These are phyloP conservation scores for Scheffersomyces amazonensis DNA, from an alignment of 805 yeast species.

Conservation along the genomic window DNA sequence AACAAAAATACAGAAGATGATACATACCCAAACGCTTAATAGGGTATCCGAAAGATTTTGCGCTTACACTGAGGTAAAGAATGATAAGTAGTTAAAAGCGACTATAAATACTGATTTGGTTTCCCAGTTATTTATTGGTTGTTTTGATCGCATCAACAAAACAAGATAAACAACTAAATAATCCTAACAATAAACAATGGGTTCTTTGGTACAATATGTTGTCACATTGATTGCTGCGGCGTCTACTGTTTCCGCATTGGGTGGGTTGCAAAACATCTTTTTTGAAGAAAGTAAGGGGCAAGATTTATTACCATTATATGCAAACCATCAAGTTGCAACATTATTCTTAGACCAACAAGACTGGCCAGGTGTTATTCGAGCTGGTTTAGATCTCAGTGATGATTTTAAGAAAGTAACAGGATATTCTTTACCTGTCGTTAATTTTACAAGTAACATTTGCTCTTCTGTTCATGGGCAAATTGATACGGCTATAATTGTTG, in stretches of 20 bases:
- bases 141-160: no score
- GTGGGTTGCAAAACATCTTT: constrained; percentile 3
- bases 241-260: constrained; percentile 3
- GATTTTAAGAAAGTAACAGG: constrained; percentile 13
- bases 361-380: constrained; percentile 14
- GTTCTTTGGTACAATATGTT: no score
- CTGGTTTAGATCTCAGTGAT: constrained; percentile 10
- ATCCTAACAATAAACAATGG: neutral
- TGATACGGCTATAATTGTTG: constrained; percentile 10
- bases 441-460: constrained; percentile 4
- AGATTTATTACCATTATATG: neutral
- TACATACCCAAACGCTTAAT: neutral
- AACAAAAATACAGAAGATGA: neutral
- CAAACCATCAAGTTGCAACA: neutral
- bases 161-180: neutral
- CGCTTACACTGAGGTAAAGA: no score
- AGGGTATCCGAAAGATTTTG: no score
- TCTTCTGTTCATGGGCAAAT: neutral
- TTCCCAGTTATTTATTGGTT: no score
- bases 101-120: no score
- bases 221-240: neutral
- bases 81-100: neutral
- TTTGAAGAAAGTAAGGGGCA: constrained; percentile 1
- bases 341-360: constrained; percentile 8
- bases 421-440: constrained; percentile 3